Base-by-base conservation (phyloP, 768 basidiomycete genomes). In the Suillus paluster region DNA sequence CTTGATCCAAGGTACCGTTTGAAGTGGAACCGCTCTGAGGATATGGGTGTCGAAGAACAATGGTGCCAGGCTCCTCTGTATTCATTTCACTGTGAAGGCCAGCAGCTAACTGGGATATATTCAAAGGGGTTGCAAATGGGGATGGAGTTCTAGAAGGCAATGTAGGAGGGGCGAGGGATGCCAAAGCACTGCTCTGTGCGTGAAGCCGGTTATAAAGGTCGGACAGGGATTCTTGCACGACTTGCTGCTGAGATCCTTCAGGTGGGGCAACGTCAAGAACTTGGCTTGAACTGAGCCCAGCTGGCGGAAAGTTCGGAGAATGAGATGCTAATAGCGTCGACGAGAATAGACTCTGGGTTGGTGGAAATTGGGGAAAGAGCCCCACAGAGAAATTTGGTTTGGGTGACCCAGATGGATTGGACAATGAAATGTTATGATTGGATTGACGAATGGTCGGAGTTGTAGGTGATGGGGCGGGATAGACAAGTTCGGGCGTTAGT, bases 141-240 rank as follows among this genome's bases (percentile, higher is more conserved):
- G 66, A 70, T 25, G 59, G 59, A 11, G 66, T 42, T 14, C 56
- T 49, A 54, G 48, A 21, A 2, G 21, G 56, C 6, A 41, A 58
- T 52, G 38, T 58, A 2, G 67, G 58, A 23, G 53, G 54, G 39
- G 60, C 53, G 25, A 70, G 7, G 30, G 55, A 58, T 6, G 57
- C 59, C 36, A 73, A 65, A 34, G 36, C 64, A 19, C 57, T 23
- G 17, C 50, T 63, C 21, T 68, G 67, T 30, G 59, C 59, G 34
- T 62, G 63, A 34, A 73, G 56, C 30, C 60, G 70, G 25, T 56
- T 61, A 44, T 66, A 65, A 49, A 53, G 61, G 12, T 41, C 33
- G 19, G 38, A 52, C 53, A 67, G 58, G 11, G 64, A 57, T 55
- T 68, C 63, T 5, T 36, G 53, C 9, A 21, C 21, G 5, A 25